These are phyloP conservation scores for Phytophthora rubi DNA, from an alignment of 352 stramenopile species.

Conservation along the genomic window DNA sequence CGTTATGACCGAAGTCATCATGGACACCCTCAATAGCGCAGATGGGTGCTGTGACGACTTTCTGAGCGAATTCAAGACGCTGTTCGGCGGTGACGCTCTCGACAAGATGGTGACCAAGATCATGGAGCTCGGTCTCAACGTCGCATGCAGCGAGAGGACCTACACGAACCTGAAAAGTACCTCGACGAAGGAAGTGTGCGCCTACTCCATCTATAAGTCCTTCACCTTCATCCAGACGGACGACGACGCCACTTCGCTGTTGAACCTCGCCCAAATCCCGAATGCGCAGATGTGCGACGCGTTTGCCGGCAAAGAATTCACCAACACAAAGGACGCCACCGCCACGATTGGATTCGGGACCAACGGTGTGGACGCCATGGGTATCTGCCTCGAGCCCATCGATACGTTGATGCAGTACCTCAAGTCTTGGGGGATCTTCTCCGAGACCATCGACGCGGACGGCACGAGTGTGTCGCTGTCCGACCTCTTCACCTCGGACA, in stretches of 20 bases:
- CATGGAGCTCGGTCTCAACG: constrained; percentile 32
- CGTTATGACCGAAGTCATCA: constrained; percentile 33
- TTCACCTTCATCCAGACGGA: constrained; percentile 24
- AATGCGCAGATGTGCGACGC: constrained; percentile 58
- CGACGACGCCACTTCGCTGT: not conserved
- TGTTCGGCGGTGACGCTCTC: constrained; percentile 39
- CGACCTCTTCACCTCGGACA: constrained; percentile 47
- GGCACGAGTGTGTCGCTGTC: constrained; percentile 30
- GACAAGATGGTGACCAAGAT: constrained; percentile 37
- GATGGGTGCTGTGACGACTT: constrained; percentile 54
- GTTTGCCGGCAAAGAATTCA: constrained; percentile 48
- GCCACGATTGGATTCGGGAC: constrained; percentile 41
- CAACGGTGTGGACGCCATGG: constrained; percentile 35
- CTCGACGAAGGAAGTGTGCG: constrained; percentile 42
- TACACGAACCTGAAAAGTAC: constrained; percentile 37
- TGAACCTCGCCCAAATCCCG: constrained; percentile 44
- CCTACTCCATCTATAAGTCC: constrained; percentile 34
- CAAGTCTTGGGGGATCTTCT: constrained; percentile 40
- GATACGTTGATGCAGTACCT: constrained; percentile 42
- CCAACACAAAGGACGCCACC: constrained; percentile 31
- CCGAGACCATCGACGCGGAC: constrained; percentile 12
- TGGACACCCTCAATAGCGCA: constrained; percentile 27
- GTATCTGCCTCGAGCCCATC: constrained; percentile 53
- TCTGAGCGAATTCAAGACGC: constrained; percentile 38
- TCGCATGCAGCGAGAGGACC: constrained; percentile 45